Conservation (phyloP, 257 asterid genomes). For the Marsdenia floribunda region DNA sequence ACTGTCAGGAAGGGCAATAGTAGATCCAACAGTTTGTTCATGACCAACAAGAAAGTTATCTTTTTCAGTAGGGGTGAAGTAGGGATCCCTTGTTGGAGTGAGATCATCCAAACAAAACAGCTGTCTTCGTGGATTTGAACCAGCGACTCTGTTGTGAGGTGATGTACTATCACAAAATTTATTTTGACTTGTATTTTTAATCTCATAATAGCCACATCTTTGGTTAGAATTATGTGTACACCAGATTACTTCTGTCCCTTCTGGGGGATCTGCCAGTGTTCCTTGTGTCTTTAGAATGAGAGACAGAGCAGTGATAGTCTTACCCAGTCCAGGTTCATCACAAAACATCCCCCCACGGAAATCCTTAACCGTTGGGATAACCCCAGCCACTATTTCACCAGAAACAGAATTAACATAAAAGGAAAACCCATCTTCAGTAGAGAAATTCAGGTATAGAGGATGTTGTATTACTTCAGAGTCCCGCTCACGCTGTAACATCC, state of each 20-base stretch:
- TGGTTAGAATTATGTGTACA: conserved; percentile 60
- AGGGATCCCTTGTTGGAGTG: conserved; percentile 35
- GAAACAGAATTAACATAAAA: conserved; percentile 63
- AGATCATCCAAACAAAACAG: conserved; percentile 51
- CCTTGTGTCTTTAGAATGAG: conserved; percentile 85
- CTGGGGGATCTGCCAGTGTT: conserved; percentile 71
- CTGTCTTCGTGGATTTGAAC: conserved; percentile 64
- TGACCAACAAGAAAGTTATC: conserved; percentile 23
- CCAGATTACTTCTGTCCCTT: conserved; percentile 66
- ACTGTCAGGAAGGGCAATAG: conserved; percentile 9
- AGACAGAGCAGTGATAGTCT: conserved; percentile 89
- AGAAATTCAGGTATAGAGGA: conserved; percentile 66
- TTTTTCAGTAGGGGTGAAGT: conserved; percentile 28
- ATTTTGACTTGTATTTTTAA: conserved; percentile 35
- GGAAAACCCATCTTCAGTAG: conserved; percentile 62
- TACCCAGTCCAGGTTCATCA: conserved; percentile 99
- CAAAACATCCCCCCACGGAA: conserved; percentile 96
- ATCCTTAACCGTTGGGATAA: conserved; percentile 58
- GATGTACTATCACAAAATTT: conserved; percentile 27
- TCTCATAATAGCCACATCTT: conserved; percentile 85
- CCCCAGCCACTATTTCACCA: conserved; percentile 61
- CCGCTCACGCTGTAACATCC: conserved; percentile 92
- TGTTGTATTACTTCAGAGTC: conserved; percentile 50
- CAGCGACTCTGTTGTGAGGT: conserved; percentile 29
- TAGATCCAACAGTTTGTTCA: conserved; percentile 30